Conservation (phyloP, 2,329 filamentous ascomycete species). For the Neonectria faginata region DNA sequence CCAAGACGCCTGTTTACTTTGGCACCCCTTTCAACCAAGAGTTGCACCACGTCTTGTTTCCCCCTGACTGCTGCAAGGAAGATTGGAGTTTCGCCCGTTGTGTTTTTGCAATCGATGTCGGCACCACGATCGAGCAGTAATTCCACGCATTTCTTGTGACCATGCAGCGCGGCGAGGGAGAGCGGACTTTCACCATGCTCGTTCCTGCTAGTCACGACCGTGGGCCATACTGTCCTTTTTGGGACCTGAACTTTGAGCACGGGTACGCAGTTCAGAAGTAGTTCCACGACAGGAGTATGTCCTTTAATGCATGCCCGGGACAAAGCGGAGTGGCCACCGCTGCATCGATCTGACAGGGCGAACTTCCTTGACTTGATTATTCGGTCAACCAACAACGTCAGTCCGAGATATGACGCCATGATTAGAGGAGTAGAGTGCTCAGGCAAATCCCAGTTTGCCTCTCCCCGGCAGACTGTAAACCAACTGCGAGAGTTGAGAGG, state of each 20-base stretch:
- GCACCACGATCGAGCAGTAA: neutral
- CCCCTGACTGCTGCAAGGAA: accelerated
- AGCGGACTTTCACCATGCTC: neutral
- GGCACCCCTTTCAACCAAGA: neutral
- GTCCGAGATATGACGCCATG: neutral
- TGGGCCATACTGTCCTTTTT: neutral
- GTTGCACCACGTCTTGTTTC: neutral
- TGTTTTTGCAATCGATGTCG: neutral
- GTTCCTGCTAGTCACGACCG: neutral
- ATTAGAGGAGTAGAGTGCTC: neutral
- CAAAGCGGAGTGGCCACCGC: neutral
- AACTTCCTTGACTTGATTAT: neutral
- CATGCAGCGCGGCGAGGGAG: neutral
- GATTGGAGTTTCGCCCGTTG: neutral
- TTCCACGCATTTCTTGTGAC: neutral
- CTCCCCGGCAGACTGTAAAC: neutral
- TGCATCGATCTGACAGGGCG: neutral
- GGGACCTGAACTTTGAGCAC: neutral
- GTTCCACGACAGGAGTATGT: neutral
- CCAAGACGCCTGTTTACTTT: neutral
- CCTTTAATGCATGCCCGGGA: neutral
- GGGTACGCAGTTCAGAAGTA: neutral
- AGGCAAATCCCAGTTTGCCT: no score
- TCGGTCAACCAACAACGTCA: neutral
- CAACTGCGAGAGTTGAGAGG: neutral